Conservation (phyloP, 2,329 filamentous ascomycete species). For the Trichoderma sp. region DNA sequence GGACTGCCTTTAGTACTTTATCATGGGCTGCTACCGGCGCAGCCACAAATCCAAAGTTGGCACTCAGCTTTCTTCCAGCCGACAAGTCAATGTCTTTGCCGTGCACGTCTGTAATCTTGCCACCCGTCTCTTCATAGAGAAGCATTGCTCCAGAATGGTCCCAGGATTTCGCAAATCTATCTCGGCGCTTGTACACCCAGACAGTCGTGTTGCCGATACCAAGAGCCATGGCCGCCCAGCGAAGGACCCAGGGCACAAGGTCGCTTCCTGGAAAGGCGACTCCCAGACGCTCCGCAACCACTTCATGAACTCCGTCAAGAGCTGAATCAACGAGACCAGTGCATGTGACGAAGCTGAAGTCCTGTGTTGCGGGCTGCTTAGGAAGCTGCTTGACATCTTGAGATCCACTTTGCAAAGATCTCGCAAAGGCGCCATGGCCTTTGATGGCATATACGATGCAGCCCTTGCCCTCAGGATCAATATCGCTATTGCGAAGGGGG, state of each 20-base stretch:
- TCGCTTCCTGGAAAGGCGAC: slow-evolving; percentile 48
- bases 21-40: slow-evolving; percentile 47
- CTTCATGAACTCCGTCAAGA: slow-evolving; percentile 46
- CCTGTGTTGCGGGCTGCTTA: not conserved
- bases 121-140: slow-evolving; percentile 56
- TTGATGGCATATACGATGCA: slow-evolving; percentile 51
- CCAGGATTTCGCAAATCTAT: slow-evolving; percentile 55
- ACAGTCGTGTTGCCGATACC: slow-evolving; percentile 54
- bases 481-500: slow-evolving; percentile 43
- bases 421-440: slow-evolving; percentile 48
- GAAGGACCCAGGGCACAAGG: slow-evolving; percentile 56
- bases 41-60: slow-evolving; percentile 57
- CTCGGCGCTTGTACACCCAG: slow-evolving; percentile 53
- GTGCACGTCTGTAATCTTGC: slow-evolving; percentile 53
- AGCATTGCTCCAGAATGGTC: slow-evolving; percentile 61
- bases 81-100: slow-evolving; percentile 51
- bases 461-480: slow-evolving; percentile 45
- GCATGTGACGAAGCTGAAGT: slow-evolving; percentile 48
- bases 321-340: slow-evolving; percentile 47
- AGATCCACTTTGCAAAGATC: slow-evolving; percentile 36
- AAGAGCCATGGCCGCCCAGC: slow-evolving; percentile 53
- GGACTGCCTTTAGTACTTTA: slow-evolving; percentile 62
- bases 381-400: not conserved
- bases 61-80: slow-evolving; percentile 47
- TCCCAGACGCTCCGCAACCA: slow-evolving; percentile 42